Percentiles rank a stretch among this genome's conserved stretches.
Conservation (phyloP, 345 rosid species). For the Physaria fendleri region DNA sequence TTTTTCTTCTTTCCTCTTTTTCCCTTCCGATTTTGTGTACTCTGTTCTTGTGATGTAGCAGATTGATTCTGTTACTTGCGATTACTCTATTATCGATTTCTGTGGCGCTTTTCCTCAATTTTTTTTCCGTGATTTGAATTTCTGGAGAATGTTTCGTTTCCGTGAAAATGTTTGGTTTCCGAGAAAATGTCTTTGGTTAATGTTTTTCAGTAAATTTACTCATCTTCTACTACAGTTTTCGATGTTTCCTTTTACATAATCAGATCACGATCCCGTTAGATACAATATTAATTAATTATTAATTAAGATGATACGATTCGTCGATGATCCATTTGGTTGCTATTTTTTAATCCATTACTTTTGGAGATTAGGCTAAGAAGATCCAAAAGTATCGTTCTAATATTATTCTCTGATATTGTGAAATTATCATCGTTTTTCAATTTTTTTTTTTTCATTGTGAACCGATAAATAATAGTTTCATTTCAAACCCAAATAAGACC, state of each 20-base stretch:
- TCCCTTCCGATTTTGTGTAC: neutral
- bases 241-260: neutral
- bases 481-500: neutral
- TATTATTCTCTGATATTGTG: neutral
- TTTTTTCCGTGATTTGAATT: too few species aligned
- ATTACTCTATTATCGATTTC: too few species aligned
- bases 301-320: neutral
- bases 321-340: neutral
- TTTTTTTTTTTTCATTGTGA: neutral
- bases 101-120: too few species aligned
- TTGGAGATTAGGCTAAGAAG: neutral
- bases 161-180: slow-evolving; percentile 3
- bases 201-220: neutral
- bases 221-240: neutral
- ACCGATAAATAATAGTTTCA: neutral
- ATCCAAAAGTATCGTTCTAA: neutral
- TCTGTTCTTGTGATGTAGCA: too few species aligned
- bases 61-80: slow-evolving; percentile 24
- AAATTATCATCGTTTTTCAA: neutral
- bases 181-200: neutral
- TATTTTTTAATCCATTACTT: neutral
- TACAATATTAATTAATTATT: neutral
- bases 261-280: neutral
- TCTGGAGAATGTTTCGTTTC: slow-evolving; percentile 3
- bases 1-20: slow-evolving; percentile 7